Evolutionary conservation across 768 basidiomycete genomes (phyloP), one percentile per base, ranked within the genome.

Genomic region (Tremella fuciformis): DNA sequence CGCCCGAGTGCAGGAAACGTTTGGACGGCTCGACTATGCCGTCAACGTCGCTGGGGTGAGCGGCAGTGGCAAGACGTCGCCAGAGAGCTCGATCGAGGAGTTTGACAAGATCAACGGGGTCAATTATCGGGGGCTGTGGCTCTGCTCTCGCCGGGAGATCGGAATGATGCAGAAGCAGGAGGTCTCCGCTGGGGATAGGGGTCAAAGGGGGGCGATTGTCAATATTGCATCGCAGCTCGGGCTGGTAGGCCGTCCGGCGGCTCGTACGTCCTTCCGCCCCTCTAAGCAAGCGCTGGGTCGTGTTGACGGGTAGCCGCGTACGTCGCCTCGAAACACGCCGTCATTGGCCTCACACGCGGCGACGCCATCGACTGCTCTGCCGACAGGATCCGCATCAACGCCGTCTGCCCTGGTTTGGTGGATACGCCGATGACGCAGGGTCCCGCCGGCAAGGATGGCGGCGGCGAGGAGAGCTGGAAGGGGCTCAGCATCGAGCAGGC

Each of bases 161-260:
- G 50, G 56, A 42, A 60, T 69, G n/a, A 69, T 69, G 67, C 62
- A 65, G 41, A 25, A 16, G 9, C 67, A 69, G 50, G 50, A 60
- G 15, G 39, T 64, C 16, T 15, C 25, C 8, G 52, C 40, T 8
- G 60, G 58, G 15, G 19, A 52, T 2, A 60, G 67, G 38, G 40
- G 42, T 21, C 67, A 69, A 49, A 54, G 67, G 29, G 67, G 67
- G 0, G 50, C 58, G 34, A 65, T 69, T 22, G 67, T 69, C n/a
- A 69, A 69, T 54, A 63, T 69, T 16, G 67, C 67, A 4, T 63
- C 61, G 58, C 67, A 69, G 64, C 54, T 69, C n/a, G 67, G 63
- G 11, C 38, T 65, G 1, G 67, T 69, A 0, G 63, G 62, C 37
- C 34, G 62, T 24, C 53, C 60, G 11, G 56, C 58, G 48, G 58